Conservation (phyloP, 352 stramenopile genomes). For the Phytophthora pistaciae region DNA sequence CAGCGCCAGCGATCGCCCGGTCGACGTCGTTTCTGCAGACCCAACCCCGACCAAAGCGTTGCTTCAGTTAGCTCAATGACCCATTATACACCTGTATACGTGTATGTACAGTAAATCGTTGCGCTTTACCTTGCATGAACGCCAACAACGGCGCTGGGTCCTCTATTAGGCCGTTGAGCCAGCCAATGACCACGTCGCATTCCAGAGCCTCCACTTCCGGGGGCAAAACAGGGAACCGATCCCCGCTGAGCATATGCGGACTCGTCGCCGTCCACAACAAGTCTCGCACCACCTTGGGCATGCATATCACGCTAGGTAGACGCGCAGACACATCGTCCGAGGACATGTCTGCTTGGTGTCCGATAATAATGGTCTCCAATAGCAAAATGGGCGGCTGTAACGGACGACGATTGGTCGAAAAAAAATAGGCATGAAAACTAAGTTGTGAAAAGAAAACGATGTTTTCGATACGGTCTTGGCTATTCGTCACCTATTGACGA, state of each 20-base stretch:
- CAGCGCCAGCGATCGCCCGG: slow-evolving; percentile 52
- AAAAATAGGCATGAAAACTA: background rate
- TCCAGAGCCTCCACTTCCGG: slow-evolving; percentile 29
- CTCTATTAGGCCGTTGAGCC: slow-evolving; percentile 52
- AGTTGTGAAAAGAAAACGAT: background rate
- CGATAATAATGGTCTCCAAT: slow-evolving; percentile 12
- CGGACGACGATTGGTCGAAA: slow-evolving; percentile 25
- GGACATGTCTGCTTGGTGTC: slow-evolving; percentile 26
- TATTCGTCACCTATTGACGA: too few species aligned
- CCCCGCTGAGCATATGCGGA: slow-evolving; percentile 59
- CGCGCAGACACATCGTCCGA: slow-evolving; percentile 6
- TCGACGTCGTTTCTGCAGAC: slow-evolving; percentile 45
- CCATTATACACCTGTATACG: background rate
- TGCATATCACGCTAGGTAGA: slow-evolving; percentile 16
- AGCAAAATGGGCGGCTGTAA: slow-evolving; percentile 17
- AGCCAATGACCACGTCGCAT: slow-evolving; percentile 45
- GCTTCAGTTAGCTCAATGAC: slow-evolving; percentile 5
- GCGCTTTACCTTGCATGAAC: slow-evolving; percentile 61
- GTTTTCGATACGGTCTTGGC: background rate
- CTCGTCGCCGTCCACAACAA: slow-evolving; percentile 71
- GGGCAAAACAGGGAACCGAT: slow-evolving; percentile 58
- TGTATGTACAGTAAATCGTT: background rate
- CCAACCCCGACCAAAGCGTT: background rate
- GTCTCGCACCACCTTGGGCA: slow-evolving; percentile 73
- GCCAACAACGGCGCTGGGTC: slow-evolving; percentile 53